Base-by-base conservation (phyloP, 179 eudicot species). In the Vitellaria paradoxa region DNA sequence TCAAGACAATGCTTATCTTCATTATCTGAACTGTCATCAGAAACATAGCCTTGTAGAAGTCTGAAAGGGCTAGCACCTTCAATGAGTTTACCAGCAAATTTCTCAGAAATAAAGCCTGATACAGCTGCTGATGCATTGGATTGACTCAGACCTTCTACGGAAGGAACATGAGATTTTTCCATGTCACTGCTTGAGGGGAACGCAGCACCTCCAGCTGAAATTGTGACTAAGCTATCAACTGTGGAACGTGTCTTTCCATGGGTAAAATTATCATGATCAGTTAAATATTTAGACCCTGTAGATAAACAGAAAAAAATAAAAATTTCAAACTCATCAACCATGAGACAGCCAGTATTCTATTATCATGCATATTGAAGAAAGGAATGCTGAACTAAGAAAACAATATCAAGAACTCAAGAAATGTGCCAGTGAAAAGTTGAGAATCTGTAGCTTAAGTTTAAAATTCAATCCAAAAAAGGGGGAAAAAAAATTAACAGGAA, bases 31-130 rank as follows among this genome's bases (percentile, higher is more conserved):
- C 86, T 77, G 68, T 88, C 89, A 79, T 92, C 96, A 55, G 96
- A 88, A 75, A 93, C 83, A 90, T 89, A 94, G 79, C 84, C 91
- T 81, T 86, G 91, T 62, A 94, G 66, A 65, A 91, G 87, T 68
- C 86, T 88, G 82, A 92, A 84, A 61, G 98, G 88, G 82, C 86
- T 87, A 67, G 87, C 81, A 61, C 77, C 83, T 73, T 65, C 77
- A 63, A 70, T 72, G 53, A 78, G 66, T 74, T 80, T 79, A 71
- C 62, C 81, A 78, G 87, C 60, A 67, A 77, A 76, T 20, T 75
- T 74, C 42, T 85, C 88, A 75, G 77, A 77, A 72, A 81, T 72
- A 30, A 61, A 76, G 75, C 76, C 88, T 75, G 67, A 66, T 65
- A 30, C 80, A 70, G 74, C 80, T 77, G 65, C 84, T 45, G 76